Conservation (phyloP, 306 rosid genomes). For the Ormosia semicastrata region DNA sequence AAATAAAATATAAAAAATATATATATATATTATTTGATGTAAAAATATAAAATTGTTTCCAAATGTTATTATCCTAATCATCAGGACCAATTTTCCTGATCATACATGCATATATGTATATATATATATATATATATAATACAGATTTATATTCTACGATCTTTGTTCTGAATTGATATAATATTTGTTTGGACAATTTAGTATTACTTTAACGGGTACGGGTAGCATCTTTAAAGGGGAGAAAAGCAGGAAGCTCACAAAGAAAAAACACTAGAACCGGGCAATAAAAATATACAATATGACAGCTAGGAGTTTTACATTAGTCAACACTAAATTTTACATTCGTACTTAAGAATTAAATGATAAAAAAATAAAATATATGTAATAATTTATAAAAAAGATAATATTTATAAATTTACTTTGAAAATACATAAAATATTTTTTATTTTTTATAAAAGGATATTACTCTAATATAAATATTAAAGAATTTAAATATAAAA, state of each 20-base stretch:
- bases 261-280: neutral
- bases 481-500: too few relatives aligned
- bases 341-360: too few relatives aligned
- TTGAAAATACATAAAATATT: too few relatives aligned
- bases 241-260: neutral
- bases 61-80: neutral
- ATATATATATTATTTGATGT: too few relatives aligned
- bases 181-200: slow-evolving; percentile 1
- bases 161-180: slow-evolving; percentile 4
- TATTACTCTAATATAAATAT: too few relatives aligned
- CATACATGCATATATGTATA: neutral
- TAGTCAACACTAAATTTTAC: neutral
- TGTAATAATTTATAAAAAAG: too few relatives aligned
- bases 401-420: too few relatives aligned
- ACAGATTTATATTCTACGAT: neutral
- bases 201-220: neutral
- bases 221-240: slow-evolving; percentile 2
- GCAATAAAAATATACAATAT: slow-evolving; percentile 4
- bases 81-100: neutral
- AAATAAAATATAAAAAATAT: too few relatives aligned
- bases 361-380: too few relatives aligned
- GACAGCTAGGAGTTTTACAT: slow-evolving; percentile 12
- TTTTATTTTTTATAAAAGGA: too few relatives aligned
- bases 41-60: too few relatives aligned
- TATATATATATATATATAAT: neutral